These are phyloP conservation scores for Pezicula neosporulosa DNA, from an alignment of 2,329 filamentous ascomycete genomes.

Conservation along the genomic window DNA sequence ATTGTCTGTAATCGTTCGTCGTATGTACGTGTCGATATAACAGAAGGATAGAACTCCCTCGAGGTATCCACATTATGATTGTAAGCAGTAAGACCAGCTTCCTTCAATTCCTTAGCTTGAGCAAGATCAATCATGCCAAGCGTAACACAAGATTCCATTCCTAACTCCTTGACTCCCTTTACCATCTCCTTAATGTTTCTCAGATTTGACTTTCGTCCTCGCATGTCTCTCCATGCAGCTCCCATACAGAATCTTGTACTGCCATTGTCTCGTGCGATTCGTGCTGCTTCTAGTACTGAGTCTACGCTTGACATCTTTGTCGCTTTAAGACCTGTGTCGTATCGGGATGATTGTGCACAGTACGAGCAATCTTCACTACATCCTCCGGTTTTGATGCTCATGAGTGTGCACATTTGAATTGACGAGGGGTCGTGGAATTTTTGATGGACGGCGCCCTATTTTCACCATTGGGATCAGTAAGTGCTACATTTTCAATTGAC, in stretches of 20 bases:
- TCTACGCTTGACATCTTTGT: conserved; percentile 78
- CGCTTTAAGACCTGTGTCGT: conserved; percentile 73
- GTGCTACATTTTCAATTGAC: conserved; percentile 7
- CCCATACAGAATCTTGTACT: conserved; percentile 95
- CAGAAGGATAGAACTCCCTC: conserved; percentile 80
- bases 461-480: conserved; percentile 6
- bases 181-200: conserved; percentile 88
- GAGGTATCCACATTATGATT: conserved; percentile 94
- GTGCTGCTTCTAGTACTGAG: conserved; percentile 74
- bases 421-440: conserved; percentile 81
- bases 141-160: conserved; percentile 92
- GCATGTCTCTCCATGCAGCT: conserved; percentile 92
- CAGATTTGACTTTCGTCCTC: conserved; percentile 78
- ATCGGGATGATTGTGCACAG: conserved; percentile 83
- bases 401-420: conserved; percentile 89
- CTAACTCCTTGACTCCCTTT: conserved; percentile 72
- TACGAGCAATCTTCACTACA: conserved; percentile 93
- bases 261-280: conserved; percentile 75
- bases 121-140: conserved; percentile 84
- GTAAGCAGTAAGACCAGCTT: conserved; percentile 83
- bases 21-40: conserved; percentile 84
- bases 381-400: conserved; percentile 95
- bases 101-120: conserved; percentile 79
- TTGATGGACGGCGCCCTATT: conserved; percentile 73
- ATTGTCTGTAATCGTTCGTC: conserved; percentile 83